Evolutionary conservation across 345 rosid genomes (phyloP).

Genomic region (Hirschfeldia incana): DNA sequence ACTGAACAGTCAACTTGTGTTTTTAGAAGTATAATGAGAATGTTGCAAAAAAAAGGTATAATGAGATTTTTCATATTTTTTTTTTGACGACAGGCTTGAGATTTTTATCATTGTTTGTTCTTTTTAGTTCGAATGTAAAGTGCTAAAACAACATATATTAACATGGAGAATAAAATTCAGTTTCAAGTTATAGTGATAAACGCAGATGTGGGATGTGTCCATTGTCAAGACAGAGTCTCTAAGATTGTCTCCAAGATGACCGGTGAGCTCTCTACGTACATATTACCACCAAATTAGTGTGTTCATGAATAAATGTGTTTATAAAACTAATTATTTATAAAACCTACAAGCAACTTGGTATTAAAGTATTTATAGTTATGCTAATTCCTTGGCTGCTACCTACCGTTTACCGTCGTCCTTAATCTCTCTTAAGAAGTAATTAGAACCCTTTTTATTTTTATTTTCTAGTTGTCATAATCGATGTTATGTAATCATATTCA

Average conservation of each 20-base stretch:
- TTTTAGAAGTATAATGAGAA: not conserved
- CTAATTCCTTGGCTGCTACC: conserved; percentile 33
- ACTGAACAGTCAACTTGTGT: not conserved
- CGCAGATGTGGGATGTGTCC: conserved; percentile 38
- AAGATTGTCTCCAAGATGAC: conserved; percentile 38
- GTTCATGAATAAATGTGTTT: not conserved
- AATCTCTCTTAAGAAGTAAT: conserved; percentile 10
- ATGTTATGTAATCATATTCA: not conserved
- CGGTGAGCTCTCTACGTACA: conserved; percentile 29
- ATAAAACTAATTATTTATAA: not conserved
- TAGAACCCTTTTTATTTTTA: conserved; percentile 1
- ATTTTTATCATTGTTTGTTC: not conserved
- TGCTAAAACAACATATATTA: conserved; percentile 2
- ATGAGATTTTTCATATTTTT: too few species aligned
- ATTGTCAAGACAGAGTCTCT: conserved; percentile 39
- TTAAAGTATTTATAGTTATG: not conserved
- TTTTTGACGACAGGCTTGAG: too few species aligned
- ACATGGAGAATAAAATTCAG: conserved; percentile 22
- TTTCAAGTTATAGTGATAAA: conserved; percentile 36
- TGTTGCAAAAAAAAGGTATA: too few species aligned
- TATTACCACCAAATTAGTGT: not conserved
- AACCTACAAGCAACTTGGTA: conserved; percentile 13
- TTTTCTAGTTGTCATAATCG: not conserved
- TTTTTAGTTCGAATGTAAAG: not conserved
- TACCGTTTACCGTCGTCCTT: conserved; percentile 20